Conservation (phyloP, 1,139 yeast genomes). For the Saccharomycopsis phalli region DNA sequence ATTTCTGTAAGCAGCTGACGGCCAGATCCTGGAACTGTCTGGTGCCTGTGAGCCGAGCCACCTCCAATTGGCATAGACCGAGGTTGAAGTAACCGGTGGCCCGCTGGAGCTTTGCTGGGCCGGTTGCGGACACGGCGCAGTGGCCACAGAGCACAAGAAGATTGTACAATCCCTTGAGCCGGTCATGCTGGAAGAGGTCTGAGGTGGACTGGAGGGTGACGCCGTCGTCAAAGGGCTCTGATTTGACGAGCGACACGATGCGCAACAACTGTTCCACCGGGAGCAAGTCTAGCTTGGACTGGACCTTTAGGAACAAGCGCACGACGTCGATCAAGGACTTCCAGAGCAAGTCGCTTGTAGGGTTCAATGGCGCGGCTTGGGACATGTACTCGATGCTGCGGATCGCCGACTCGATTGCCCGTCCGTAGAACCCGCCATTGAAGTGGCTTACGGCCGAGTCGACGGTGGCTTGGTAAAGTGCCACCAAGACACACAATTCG, state of each 20-base stretch:
- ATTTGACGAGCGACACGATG: slow-evolving; percentile 27
- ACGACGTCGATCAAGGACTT: slow-evolving; percentile 40
- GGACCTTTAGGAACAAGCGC: slow-evolving; percentile 36
- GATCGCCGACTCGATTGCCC: slow-evolving; percentile 34
- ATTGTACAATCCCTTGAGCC: not conserved
- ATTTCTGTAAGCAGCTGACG: slow-evolving; percentile 48
- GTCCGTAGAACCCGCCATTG: slow-evolving; percentile 56
- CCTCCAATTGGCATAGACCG: slow-evolving; percentile 55
- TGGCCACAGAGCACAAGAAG: slow-evolving; percentile 12
- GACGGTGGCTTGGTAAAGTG: slow-evolving; percentile 50
- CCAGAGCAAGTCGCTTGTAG: slow-evolving; percentile 43
- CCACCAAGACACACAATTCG: slow-evolving; percentile 49
- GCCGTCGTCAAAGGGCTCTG: slow-evolving; percentile 8
- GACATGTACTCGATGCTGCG: slow-evolving; percentile 45
- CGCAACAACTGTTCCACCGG: slow-evolving; percentile 36
- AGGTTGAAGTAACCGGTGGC: slow-evolving; percentile 62
- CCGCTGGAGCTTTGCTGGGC: slow-evolving; percentile 40
- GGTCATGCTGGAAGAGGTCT: slow-evolving; percentile 28
- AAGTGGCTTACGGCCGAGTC: slow-evolving; percentile 46
- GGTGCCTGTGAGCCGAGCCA: slow-evolving; percentile 32
- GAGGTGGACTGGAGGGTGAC: slow-evolving; percentile 21
- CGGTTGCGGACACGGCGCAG: slow-evolving; percentile 31
- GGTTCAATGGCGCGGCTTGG: slow-evolving; percentile 32
- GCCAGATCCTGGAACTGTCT: slow-evolving; percentile 37
- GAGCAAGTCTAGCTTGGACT: slow-evolving; percentile 35